phyloP scores from a whole-genome alignment of 352 stramenopile genomes.

The Ochromonadaceae sp. region DNA sequence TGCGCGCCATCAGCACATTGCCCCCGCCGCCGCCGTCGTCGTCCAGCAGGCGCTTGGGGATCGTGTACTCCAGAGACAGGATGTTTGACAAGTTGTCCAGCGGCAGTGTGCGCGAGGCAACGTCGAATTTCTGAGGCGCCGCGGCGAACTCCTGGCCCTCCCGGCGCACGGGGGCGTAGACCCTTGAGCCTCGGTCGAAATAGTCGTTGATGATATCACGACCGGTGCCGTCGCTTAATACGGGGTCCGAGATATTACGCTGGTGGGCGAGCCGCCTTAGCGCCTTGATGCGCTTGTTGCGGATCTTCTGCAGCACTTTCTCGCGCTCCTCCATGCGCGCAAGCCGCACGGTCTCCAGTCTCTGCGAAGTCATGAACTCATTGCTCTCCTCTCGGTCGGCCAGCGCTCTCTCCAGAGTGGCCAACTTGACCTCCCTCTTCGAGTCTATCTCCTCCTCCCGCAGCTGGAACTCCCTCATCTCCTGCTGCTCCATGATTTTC shows the following conservation, averaged over 20 bases:
- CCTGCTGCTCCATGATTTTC: constrained; percentile 72
- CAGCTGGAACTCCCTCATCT: constrained; percentile 63
- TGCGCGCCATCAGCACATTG: constrained; percentile 24
- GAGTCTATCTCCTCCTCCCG: constrained; percentile 68
- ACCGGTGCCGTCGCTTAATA: not conserved
- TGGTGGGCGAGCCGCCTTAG: constrained; percentile 72
- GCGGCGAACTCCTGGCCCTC: constrained; percentile 17
- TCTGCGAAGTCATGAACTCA: constrained; percentile 71
- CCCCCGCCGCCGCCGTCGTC: constrained; percentile 16
- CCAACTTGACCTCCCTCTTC: constrained; percentile 51
- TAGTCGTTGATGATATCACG: constrained; percentile 75
- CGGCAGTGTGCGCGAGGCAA: not conserved
- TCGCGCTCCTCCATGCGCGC: constrained; percentile 37
- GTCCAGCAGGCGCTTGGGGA: constrained; percentile 42
- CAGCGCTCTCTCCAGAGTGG: constrained; percentile 54
- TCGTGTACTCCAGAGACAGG: constrained; percentile 37
- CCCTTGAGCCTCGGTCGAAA: constrained; percentile 49
- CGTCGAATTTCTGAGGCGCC: constrained; percentile 20
- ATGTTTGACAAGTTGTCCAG: constrained; percentile 23
- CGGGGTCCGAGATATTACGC: constrained; percentile 33
- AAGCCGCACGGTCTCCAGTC: constrained; percentile 64
- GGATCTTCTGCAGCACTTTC: constrained; percentile 45
- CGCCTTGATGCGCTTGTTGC: constrained; percentile 61
- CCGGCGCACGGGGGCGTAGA: constrained; percentile 49
- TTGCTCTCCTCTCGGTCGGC: constrained; percentile 64